A percentile compares a stretch with the other conserved stretches of the same genome.
Evolutionary conservation across 2,329 filamentous ascomycete species (phyloP).

Genomic region (Fusarium mangiferae): DNA sequence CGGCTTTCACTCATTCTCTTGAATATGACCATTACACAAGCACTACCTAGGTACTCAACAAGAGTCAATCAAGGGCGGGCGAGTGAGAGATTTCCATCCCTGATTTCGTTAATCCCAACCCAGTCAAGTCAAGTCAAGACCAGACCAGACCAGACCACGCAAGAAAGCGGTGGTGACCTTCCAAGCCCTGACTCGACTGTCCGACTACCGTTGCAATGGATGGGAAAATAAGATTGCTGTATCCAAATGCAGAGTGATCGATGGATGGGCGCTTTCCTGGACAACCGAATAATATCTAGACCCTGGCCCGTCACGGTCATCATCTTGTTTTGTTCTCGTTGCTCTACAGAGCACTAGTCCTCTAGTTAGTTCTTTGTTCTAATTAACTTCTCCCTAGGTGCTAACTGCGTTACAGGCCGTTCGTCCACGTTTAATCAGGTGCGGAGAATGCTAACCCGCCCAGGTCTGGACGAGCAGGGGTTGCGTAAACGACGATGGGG

Average conservation of each 20-base stretch:
- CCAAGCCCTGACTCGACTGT: slow-evolving; percentile 26
- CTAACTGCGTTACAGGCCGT: slow-evolving; percentile 14
- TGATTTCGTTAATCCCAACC: slow-evolving; percentile 13
- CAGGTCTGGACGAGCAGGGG: slow-evolving; percentile 14
- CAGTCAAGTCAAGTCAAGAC: neutral
- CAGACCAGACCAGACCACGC: neutral
- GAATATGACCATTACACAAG: neutral
- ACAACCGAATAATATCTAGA: slow-evolving; percentile 3
- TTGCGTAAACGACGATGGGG: slow-evolving; percentile 5
- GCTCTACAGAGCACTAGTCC: neutral
- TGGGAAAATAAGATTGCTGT: slow-evolving; percentile 25
- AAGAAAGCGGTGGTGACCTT: slow-evolving; percentile 22
- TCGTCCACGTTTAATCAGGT: slow-evolving; percentile 26
- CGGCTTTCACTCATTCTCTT: neutral
- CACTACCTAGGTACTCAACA: neutral
- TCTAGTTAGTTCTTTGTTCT: neutral
- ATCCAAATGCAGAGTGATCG: slow-evolving; percentile 17
- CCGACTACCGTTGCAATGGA: slow-evolving; percentile 23
- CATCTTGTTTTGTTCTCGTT: neutral
- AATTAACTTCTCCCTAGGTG: neutral
- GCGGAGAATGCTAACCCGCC: slow-evolving; percentile 26
- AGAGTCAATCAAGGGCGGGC: neutral
- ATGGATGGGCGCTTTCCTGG: slow-evolving; percentile 13
- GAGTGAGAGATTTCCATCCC: slow-evolving; percentile 6
- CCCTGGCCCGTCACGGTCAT: slow-evolving; percentile 3